Evolutionary conservation across 371 early-diverging fungal genomes (phyloP), one percentile per base, ranked within the genome.

Genomic region (Saksenaea oblongispora): DNA sequence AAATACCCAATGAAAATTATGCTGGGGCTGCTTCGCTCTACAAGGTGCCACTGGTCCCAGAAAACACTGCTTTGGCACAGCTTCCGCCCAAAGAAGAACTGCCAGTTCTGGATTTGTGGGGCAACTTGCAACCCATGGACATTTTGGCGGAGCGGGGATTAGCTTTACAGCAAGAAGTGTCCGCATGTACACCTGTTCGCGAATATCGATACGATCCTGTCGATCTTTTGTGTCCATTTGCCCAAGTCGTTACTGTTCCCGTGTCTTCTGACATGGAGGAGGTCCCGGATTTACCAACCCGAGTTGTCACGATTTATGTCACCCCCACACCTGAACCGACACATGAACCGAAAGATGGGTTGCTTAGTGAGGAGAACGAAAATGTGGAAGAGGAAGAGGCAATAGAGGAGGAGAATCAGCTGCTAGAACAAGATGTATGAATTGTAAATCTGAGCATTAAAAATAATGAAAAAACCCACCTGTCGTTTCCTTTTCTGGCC

Each of bases 61-160:
- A 68, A n/a, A 70, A 77, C 36, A 39, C 65, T 22, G 42, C n/a
- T 47, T 26, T 79, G 53, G 53, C 71, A 27, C 66, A 69, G 15
- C 17, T 56, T 35, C 35, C 58, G n/a, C 14, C 34, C 28, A 42
- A 35, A n/a, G 76, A 72, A 70, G 58, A 73, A 0, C 65, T 85
- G 5, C 80, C 84, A 1, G 59, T 82, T 0, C 64, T 88, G 24
- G 87, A 88, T 64, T 53, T 84, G 5, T 84, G 82, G 80, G 88
- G 81, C 8, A 69, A 75, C 26, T 35, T 73, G 17, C 56, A 73
- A 0, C 63, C 61, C 13, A 61, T 71, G 26, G 71, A 73, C 26
- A 65, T 68, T 39, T 54, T 87, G 58, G 54, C 66, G 26, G 68
- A 82, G 27, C 63, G 79, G 18, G 87, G 85, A 27, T n/a, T 62